Base-by-base conservation (phyloP, 257 asterid species). In the Solanum pimpinellifolium region DNA sequence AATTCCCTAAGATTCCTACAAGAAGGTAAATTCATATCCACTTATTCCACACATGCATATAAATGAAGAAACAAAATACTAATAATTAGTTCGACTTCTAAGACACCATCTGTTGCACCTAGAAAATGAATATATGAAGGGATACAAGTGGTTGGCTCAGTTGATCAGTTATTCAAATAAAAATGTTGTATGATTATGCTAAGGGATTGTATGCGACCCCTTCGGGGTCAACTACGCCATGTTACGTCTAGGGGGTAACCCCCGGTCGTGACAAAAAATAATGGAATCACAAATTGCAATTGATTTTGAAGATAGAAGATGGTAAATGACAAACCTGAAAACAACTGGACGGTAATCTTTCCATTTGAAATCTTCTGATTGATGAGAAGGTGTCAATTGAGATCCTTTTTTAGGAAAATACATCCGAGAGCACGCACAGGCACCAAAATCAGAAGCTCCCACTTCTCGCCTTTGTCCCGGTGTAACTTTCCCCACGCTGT, bases 271-370 rank as follows among this genome's bases (percentile, higher is more conserved):
- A 33, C 4, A 4, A 33, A 33, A 33, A 33, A 44, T 27, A 46
- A 27, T 46, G 25, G 84, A 46, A 78, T 46, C 84, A 27, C 66
- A 46, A 18, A 78, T 78, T 78, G 84, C 62, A 78, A 46, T 46
- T 14, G 41, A 78, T 16, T 78, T 78, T 46, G 66, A 18, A 78
- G 84, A 27, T 78, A 78, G 84, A 47, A 49, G 29, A 60, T 42
- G 77, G 65, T 70, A 73, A 4, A 85, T 62, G 39, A 76, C 93
- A 18, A 85, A 96, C 99, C 98, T 95, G 95, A 95, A 96, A 91
- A 97, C 98, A 93, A 95, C 92, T 59, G 99, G 99, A 90, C 99
- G 95, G 74, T 96, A 97, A 90, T 95, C 98, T 91, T 97, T 97
- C 99, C 99, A 97, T 92, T 90, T 95, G 92, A 97, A 97, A 93